These are phyloP conservation scores for Cercospora sesami DNA, from an alignment of 2,329 filamentous ascomycete species.

Conservation along the genomic window DNA sequence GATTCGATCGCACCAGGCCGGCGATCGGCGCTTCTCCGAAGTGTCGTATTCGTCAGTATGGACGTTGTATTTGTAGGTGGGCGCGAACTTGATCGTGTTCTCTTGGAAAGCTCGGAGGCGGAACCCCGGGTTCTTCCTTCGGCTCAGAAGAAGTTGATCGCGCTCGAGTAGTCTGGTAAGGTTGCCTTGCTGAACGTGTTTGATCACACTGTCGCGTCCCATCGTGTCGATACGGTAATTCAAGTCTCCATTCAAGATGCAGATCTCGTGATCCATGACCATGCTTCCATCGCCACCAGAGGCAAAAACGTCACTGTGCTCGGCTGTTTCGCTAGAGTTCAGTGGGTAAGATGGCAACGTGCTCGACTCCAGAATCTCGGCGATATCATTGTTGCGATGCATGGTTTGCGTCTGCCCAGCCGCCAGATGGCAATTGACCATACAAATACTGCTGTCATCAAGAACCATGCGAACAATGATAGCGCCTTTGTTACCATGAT, in stretches of 20 bases:
- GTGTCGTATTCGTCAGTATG: slow-evolving; percentile 92
- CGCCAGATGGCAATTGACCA: slow-evolving; percentile 95
- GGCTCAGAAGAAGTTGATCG: slow-evolving; percentile 86
- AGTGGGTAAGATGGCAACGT: slow-evolving; percentile 68
- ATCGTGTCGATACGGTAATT: slow-evolving; percentile 99
- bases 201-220: slow-evolving; percentile 87
- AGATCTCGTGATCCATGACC: slow-evolving; percentile 97
- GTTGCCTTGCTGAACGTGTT: slow-evolving; percentile 78
- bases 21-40: slow-evolving; percentile 82
- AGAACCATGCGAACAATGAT: slow-evolving; percentile 88
- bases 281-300: slow-evolving; percentile 93
- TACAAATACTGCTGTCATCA: slow-evolving; percentile 91
- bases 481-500: slow-evolving; percentile 96
- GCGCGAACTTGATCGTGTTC: slow-evolving; percentile 83
- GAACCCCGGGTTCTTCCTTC: slow-evolving; percentile 86
- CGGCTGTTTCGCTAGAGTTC: slow-evolving; percentile 45
- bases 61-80: slow-evolving; percentile 98
- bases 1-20: slow-evolving; percentile 94
- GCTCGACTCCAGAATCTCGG: slow-evolving; percentile 78
- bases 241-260: slow-evolving; percentile 89
- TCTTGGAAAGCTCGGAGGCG: slow-evolving; percentile 88
- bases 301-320: slow-evolving; percentile 72
- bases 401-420: slow-evolving; percentile 89
- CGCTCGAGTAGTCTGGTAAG: slow-evolving; percentile 83
- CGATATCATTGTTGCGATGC: slow-evolving; percentile 88